Conservation (phyloP, 805 yeast species). For the Saccharomycopsis oosterbeekiorum region DNA sequence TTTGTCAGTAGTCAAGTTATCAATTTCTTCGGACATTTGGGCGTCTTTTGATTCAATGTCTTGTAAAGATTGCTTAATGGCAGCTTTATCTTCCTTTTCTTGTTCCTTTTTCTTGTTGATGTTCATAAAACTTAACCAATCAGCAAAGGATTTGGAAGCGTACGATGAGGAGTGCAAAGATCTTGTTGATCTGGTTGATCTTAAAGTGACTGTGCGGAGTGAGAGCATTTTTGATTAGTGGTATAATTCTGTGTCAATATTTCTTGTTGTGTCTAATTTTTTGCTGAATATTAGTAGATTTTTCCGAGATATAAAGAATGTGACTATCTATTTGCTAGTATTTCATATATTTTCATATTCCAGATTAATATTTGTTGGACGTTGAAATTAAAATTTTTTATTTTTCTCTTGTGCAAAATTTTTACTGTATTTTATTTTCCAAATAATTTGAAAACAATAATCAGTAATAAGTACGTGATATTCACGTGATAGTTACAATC, state of each 20-base stretch:
- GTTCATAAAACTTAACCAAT: constrained; percentile 14
- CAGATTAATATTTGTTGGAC: not conserved
- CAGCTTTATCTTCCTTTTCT: not conserved
- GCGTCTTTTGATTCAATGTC: constrained; percentile 9
- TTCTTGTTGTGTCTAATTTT: not conserved
- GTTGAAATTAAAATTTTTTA: not conserved
- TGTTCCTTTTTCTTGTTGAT: constrained; percentile 6
- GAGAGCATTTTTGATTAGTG: not conserved
- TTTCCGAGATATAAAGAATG: not conserved
- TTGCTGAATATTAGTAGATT: not conserved
- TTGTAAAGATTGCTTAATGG: constrained; percentile 3
- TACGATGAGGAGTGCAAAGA: constrained; percentile 1
- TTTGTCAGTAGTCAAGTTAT: not conserved
- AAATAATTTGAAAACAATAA: no score
- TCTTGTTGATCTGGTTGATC: constrained; percentile 2
- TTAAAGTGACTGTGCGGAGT: not conserved
- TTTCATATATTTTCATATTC: not conserved
- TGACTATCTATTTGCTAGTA: not conserved
- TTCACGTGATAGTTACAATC: no score
- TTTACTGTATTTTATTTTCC: no score
- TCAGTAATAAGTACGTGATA: no score
- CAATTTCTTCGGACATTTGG: constrained; percentile 5
- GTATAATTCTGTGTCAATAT: no score
- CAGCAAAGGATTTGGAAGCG: not conserved
- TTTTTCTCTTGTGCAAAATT: not conserved